Percentiles rank a stretch among this genome's conserved stretches.
These are phyloP conservation scores for Sporothrix pallida DNA, from an alignment of 2,329 filamentous ascomycete species.

Conservation along the genomic window DNA sequence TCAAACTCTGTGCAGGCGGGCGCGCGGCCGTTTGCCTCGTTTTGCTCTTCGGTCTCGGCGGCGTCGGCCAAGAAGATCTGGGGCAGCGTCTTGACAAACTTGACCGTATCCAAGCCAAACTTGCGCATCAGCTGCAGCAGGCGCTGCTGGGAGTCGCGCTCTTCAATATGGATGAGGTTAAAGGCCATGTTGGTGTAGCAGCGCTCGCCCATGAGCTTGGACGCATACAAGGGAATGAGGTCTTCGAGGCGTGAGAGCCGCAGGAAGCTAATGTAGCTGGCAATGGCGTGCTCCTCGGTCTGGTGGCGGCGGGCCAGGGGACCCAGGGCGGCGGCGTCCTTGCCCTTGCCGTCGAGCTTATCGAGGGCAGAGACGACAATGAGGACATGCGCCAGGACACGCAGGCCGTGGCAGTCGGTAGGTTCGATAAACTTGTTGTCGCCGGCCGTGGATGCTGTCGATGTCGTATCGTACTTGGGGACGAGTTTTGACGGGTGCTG, in stretches of 20 bases:
- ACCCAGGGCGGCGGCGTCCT: slow-evolving; percentile 47
- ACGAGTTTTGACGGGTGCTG: slow-evolving; percentile 51
- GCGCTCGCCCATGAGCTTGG: slow-evolving; percentile 70
- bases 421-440: slow-evolving; percentile 54
- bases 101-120: slow-evolving; percentile 72
- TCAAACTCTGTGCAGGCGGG: slow-evolving; percentile 54
- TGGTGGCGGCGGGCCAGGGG: slow-evolving; percentile 46
- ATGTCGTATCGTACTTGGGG: slow-evolving; percentile 45
- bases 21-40: slow-evolving; percentile 40
- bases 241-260: slow-evolving; percentile 74
- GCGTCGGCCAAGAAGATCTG: slow-evolving; percentile 58
- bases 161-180: slow-evolving; percentile 75
- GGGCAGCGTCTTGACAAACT: slow-evolving; percentile 75
- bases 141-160: slow-evolving; percentile 66
- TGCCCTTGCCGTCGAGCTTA: slow-evolving; percentile 45
- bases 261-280: slow-evolving; percentile 81
- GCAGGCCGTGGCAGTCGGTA: slow-evolving; percentile 67
- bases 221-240: slow-evolving; percentile 85
- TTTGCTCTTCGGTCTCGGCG: slow-evolving; percentile 41
- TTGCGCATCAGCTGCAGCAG: slow-evolving; percentile 77
- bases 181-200: slow-evolving; percentile 74
- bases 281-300: slow-evolving; percentile 75
- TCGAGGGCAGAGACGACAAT: slow-evolving; percentile 71
- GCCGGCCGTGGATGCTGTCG: slow-evolving; percentile 39
- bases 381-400: slow-evolving; percentile 70